phyloP scores from a whole-genome alignment of 805 yeast species.

The Wickerhamomyces queroliae region DNA sequence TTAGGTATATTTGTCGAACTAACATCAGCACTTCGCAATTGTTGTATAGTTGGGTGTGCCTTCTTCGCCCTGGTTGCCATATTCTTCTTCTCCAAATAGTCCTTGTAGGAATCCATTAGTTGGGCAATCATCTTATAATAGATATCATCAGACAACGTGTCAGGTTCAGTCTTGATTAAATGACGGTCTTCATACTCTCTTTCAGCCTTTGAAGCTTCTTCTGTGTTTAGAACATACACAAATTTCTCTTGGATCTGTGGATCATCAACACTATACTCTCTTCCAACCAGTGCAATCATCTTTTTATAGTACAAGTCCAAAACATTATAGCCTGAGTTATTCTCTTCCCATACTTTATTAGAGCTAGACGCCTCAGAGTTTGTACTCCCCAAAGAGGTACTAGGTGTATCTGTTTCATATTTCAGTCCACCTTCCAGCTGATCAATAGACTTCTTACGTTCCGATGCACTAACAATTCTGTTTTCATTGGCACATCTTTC shows the following conservation, averaged over 20 bases:
- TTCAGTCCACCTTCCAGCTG: slow-evolving; percentile 9
- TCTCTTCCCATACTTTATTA: background rate
- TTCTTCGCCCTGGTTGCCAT: too few species aligned
- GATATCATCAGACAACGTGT: slow-evolving; percentile 20
- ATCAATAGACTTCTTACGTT: slow-evolving; percentile 15
- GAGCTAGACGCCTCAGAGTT: slow-evolving; percentile 5
- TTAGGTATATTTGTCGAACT: slow-evolving; percentile 1
- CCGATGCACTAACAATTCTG: slow-evolving; percentile 3
- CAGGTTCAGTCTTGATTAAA: slow-evolving; percentile 21
- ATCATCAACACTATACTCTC: slow-evolving; percentile 10
- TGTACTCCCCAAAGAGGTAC: too few species aligned
- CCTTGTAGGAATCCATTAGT: background rate
- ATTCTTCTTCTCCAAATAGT: background rate
- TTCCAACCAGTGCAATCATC: slow-evolving; percentile 46
- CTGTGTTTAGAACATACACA: slow-evolving; percentile 6
- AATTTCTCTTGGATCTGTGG: slow-evolving; percentile 2
- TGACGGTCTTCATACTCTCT: background rate
- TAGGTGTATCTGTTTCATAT: too few species aligned
- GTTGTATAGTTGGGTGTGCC: background rate
- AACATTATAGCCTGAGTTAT: slow-evolving; percentile 31
- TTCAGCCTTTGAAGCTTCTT: background rate
- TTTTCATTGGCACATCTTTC: slow-evolving; percentile 31
- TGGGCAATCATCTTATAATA: slow-evolving; percentile 5
- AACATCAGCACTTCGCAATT: background rate
- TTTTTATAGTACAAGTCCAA: slow-evolving; percentile 42